Percentiles rank a stretch among this genome's conserved stretches.
phyloP scores from a whole-genome alignment of 495 filamentous ascomycete species.

The Hyaloscypha finlandica region DNA sequence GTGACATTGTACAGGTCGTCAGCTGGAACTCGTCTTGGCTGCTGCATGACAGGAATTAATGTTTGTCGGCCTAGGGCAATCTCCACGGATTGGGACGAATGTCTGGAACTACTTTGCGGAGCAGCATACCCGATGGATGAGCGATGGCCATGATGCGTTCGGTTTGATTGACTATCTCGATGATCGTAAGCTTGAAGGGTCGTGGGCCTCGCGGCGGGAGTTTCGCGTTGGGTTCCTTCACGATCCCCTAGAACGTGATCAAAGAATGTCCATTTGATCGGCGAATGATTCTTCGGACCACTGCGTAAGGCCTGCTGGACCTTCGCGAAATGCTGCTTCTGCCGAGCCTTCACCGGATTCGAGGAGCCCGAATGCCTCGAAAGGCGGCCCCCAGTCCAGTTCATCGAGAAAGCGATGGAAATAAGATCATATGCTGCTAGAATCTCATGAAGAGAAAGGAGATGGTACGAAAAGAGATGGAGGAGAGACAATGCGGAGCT shows the following conservation, averaged over 20 bases:
- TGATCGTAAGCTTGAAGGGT: neutral
- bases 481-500: neutral
- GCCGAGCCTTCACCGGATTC: conserved; percentile 14
- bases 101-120: neutral
- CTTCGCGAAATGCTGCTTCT: conserved; percentile 33
- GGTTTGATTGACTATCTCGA: neutral
- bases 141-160: neutral
- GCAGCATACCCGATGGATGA: neutral
- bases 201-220: neutral
- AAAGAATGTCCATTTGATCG: conserved; percentile 23
- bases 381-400: conserved; percentile 35
- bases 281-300: conserved; percentile 21
- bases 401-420: conserved; percentile 20
- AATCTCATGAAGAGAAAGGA: neutral
- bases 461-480: neutral
- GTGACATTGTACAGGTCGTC: conserved; percentile 29
- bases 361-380: conserved; percentile 22
- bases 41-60: neutral
- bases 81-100: conserved; percentile 6
- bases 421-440: neutral
- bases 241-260: conserved; percentile 6
- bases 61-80: too few species aligned
- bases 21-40: conserved; percentile 4
- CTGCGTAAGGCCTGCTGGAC: conserved; percentile 23
- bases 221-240: neutral